Evolutionary conservation across 2,329 filamentous ascomycete species (phyloP).

Genomic region (Talaromyces funiculosus): DNA sequence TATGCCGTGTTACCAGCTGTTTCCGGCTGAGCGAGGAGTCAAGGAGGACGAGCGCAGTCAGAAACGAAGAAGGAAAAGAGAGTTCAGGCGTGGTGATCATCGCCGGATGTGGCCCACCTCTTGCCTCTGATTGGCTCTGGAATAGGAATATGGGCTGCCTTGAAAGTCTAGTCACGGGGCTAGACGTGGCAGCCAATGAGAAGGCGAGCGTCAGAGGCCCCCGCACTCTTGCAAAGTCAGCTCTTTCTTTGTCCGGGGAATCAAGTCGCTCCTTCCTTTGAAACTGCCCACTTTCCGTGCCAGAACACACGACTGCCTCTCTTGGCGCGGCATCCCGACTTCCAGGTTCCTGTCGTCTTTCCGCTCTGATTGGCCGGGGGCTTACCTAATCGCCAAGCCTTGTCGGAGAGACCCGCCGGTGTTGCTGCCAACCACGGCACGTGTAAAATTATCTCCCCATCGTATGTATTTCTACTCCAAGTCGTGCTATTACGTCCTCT

Average conservation of each 20-base stretch:
- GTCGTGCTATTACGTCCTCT: no score
- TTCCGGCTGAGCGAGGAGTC: not conserved
- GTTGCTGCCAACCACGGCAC: not conserved
- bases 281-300: not conserved
- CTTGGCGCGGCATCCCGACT: conserved; percentile 6
- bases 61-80: not conserved
- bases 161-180: not conserved
- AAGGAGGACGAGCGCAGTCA: not conserved
- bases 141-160: no score
- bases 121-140: not conserved
- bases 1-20: not conserved
- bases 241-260: conserved; percentile 1
- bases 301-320: not conserved
- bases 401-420: not conserved
- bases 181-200: not conserved
- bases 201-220: not conserved
- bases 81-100: conserved; percentile 4
- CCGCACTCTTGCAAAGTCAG: not conserved
- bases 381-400: not conserved
- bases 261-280: not conserved
- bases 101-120: conserved; percentile 1
- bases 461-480: no score
- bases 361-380: not conserved
- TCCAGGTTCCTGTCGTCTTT: not conserved
- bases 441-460: not conserved